Conservation (phyloP, 805 yeast species). For the Candida orba region DNA sequence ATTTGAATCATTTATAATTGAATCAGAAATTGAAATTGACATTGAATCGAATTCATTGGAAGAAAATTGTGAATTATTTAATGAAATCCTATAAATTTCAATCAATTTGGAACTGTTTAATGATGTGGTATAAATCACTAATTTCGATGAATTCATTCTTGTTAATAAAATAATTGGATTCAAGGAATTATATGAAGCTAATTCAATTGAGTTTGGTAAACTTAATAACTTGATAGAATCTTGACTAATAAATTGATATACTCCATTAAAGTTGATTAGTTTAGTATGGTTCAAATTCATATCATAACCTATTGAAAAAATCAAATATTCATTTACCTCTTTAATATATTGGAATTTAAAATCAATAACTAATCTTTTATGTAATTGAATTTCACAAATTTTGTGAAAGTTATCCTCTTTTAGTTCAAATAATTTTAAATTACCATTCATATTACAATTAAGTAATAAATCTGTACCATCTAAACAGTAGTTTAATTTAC, state of each 20-base stretch:
- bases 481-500: constrained; percentile 29
- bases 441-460: constrained; percentile 50
- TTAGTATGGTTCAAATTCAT: constrained; percentile 32
- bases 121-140: constrained; percentile 31
- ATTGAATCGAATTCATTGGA: constrained; percentile 57
- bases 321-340: constrained; percentile 23
- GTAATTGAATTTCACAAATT: constrained; percentile 26
- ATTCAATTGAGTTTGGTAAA: constrained; percentile 46
- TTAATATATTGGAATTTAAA: constrained; percentile 19
- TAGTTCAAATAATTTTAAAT: constrained; percentile 23
- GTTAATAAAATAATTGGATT: constrained; percentile 44
- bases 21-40: constrained; percentile 27
- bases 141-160: constrained; percentile 50
- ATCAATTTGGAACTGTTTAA: constrained; percentile 15
- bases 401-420: constrained; percentile 4
- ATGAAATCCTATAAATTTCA: constrained; percentile 42
- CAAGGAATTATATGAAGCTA: constrained; percentile 17
- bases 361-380: constrained; percentile 32
- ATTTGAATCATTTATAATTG: constrained; percentile 4
- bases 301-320: constrained; percentile 60
- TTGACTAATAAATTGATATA: background rate
- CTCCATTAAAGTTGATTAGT: constrained; percentile 17
- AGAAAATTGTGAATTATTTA: constrained; percentile 69
- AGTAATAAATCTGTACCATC: constrained; percentile 23
- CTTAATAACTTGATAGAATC: constrained; percentile 31